phyloP scores from a whole-genome alignment of 2,329 filamentous ascomycete genomes.

The Rasamsonia emersonii region DNA sequence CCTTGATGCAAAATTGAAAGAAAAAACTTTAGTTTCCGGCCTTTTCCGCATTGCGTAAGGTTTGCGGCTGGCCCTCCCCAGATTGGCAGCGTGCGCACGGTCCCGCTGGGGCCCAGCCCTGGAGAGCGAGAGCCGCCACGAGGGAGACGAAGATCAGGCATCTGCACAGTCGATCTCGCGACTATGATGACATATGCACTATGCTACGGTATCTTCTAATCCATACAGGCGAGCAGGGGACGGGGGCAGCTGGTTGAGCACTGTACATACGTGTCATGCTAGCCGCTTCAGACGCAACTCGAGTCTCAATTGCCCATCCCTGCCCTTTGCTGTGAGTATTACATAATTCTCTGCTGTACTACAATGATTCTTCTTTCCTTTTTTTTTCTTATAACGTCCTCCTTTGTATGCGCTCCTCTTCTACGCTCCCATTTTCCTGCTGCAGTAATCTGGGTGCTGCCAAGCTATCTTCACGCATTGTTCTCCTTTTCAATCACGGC shows the following conservation, averaged over 20 bases:
- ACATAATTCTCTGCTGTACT: conserved; percentile 1
- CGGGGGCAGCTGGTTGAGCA: too few relatives aligned
- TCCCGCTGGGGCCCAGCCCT: conserved; percentile 6
- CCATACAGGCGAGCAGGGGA: too few relatives aligned
- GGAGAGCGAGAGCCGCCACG: background rate
- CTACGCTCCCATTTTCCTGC: too few relatives aligned
- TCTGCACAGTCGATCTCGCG: too few relatives aligned
- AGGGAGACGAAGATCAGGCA: too few relatives aligned
- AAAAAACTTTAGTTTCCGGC: conserved; percentile 28
- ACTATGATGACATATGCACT: too few relatives aligned
- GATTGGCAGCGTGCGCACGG: conserved; percentile 13
- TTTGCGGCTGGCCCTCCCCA: conserved; percentile 11
- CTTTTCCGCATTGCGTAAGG: conserved; percentile 34
- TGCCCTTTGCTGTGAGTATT: conserved; percentile 1
- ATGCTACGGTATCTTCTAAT: too few relatives aligned
- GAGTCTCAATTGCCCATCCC: too few relatives aligned
- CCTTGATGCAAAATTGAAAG: conserved; percentile 18
- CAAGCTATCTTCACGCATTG: conserved; percentile 13
- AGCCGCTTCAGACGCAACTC: too few relatives aligned
- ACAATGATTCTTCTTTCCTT: conserved; percentile 2
- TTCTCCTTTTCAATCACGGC: conserved; percentile 56
- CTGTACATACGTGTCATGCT: too few relatives aligned
- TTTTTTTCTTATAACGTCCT: conserved; percentile 1
- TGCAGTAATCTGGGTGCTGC: conserved; percentile 10
- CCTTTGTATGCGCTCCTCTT: too few relatives aligned